A percentile compares a stretch with the other conserved stretches of the same genome.
Conservation (phyloP, 768 basidiomycete species). For the Phylloporus arenicola region DNA sequence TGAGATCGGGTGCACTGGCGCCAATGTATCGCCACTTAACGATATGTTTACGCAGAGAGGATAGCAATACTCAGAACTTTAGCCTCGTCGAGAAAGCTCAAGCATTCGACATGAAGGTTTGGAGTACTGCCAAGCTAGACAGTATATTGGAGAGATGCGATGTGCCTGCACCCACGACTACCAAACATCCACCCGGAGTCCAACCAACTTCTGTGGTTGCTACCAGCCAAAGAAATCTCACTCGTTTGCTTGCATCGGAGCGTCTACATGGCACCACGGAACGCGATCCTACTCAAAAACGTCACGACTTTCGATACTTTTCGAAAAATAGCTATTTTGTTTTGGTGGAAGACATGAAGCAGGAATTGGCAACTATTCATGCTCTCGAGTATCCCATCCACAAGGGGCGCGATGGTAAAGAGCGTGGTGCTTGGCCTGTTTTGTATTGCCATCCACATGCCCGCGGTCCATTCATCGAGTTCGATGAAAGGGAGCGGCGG, state of each 20-base stretch:
- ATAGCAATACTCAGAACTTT: constrained; percentile 30
- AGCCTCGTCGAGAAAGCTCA: constrained; percentile 63
- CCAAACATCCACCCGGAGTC: constrained; percentile 25
- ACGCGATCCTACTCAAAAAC: constrained; percentile 84
- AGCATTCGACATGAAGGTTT: constrained; percentile 77
- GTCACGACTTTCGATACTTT: constrained; percentile 89
- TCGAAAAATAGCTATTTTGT: constrained; percentile 68
- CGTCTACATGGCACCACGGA: constrained; percentile 80
- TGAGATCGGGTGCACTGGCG: constrained; percentile 27
- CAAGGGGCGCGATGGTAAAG: constrained; percentile 47
- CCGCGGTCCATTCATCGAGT: constrained; percentile 69
- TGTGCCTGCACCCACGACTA: constrained; percentile 27
- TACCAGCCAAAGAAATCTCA: constrained; percentile 45
- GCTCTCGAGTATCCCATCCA: constrained; percentile 70
- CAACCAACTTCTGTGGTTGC: constrained; percentile 28
- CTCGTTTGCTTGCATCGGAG: constrained; percentile 71
- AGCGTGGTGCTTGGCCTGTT: constrained; percentile 73
- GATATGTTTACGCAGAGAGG: constrained; percentile 21
- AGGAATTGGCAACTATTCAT: constrained; percentile 79
- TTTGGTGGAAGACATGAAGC: constrained; percentile 84
- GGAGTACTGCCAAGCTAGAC: constrained; percentile 67
- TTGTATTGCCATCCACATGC: constrained; percentile 72
- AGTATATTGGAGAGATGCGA: constrained; percentile 69
- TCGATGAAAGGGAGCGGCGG: constrained; percentile 66
- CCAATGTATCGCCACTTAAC: not conserved